phyloP scores from a whole-genome alignment of 1,284 basidiomycete genomes.

The Ceratobasidium theobromae region DNA sequence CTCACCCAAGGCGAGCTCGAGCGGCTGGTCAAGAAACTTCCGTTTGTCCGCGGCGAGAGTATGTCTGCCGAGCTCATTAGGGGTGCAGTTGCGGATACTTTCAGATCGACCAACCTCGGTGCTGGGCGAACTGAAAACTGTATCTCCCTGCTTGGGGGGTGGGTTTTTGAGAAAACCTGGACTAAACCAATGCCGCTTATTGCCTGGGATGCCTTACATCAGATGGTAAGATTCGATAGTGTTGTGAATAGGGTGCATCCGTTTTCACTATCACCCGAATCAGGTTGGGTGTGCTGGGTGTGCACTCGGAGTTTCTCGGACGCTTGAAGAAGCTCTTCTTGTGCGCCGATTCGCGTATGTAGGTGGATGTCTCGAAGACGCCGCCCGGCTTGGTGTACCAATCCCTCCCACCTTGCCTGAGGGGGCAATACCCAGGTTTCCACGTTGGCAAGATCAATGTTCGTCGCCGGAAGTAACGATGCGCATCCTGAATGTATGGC shows the following conservation, averaged over 20 bases:
- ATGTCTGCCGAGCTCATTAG: slow-evolving; percentile 27
- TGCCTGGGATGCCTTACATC: slow-evolving; percentile 27
- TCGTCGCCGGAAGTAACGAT: slow-evolving; percentile 27
- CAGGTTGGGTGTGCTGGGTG: slow-evolving; percentile 22
- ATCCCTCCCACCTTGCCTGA: slow-evolving; percentile 8
- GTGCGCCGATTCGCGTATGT: slow-evolving; percentile 20
- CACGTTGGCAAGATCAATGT: slow-evolving; percentile 25
- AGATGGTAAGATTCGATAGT: background rate
- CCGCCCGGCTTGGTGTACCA: background rate
- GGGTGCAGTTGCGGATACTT: slow-evolving; percentile 21
- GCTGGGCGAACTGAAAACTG: background rate
- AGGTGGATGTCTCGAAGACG: slow-evolving; percentile 5
- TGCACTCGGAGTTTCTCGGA: slow-evolving; percentile 19
- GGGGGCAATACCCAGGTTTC: slow-evolving; percentile 23
- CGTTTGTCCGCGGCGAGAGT: slow-evolving; percentile 24
- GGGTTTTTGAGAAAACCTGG: slow-evolving; percentile 20
- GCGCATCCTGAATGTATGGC: slow-evolving; percentile 29
- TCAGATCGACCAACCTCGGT: background rate
- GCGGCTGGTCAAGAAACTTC: slow-evolving; percentile 2
- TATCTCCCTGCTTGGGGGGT: slow-evolving; percentile 20
- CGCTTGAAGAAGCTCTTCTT: slow-evolving; percentile 17
- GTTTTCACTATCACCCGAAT: background rate
- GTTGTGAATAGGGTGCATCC: background rate
- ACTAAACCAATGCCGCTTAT: background rate
- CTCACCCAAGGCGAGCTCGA: slow-evolving; percentile 14